Conservation (phyloP, 176 grass and related monocot genomes). For the Oropetium thomaeum region DNA sequence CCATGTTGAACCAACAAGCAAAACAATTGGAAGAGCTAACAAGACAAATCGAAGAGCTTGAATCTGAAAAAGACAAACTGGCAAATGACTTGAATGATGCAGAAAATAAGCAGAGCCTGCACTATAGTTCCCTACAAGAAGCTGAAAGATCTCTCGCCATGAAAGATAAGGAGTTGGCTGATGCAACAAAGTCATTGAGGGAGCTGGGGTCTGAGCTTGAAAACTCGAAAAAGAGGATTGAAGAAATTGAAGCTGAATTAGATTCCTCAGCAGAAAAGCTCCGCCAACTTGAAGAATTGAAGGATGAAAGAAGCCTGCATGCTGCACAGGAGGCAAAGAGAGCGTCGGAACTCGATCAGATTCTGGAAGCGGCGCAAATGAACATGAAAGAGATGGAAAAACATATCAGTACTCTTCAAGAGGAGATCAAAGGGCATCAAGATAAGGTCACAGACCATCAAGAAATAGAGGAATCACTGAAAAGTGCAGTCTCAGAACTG, state of each 20-base stretch:
- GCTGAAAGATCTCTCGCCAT: slow-evolving; percentile 46
- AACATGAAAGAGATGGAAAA: slow-evolving; percentile 76
- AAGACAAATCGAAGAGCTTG: slow-evolving; percentile 69
- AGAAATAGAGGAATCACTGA: slow-evolving; percentile 62
- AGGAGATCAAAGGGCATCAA: slow-evolving; percentile 61
- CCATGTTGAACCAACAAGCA: slow-evolving; percentile 43
- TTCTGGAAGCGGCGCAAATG: slow-evolving; percentile 51
- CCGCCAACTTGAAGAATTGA: slow-evolving; percentile 60
- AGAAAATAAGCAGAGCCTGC: slow-evolving; percentile 65
- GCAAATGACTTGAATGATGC: slow-evolving; percentile 58
- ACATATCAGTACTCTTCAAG: slow-evolving; percentile 57
- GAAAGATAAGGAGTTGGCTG: slow-evolving; percentile 64
- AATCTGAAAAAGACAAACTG: slow-evolving; percentile 56
- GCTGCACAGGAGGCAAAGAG: slow-evolving; percentile 65
- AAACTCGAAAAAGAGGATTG: slow-evolving; percentile 52
- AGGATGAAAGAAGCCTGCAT: slow-evolving; percentile 58
- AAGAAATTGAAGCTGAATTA: slow-evolving; percentile 55
- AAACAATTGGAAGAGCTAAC: slow-evolving; percentile 47
- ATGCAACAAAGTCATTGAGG: slow-evolving; percentile 48
- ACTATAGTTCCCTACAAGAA: slow-evolving; percentile 64
- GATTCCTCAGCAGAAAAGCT: slow-evolving; percentile 48
- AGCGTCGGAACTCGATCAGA: slow-evolving; percentile 66
- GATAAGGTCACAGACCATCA: slow-evolving; percentile 50
- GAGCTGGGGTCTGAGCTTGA: slow-evolving; percentile 52
- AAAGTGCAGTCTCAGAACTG: slow-evolving; percentile 54